Conservation (phyloP, 306 rosid species). For the Trichosanthes cucumerina region DNA sequence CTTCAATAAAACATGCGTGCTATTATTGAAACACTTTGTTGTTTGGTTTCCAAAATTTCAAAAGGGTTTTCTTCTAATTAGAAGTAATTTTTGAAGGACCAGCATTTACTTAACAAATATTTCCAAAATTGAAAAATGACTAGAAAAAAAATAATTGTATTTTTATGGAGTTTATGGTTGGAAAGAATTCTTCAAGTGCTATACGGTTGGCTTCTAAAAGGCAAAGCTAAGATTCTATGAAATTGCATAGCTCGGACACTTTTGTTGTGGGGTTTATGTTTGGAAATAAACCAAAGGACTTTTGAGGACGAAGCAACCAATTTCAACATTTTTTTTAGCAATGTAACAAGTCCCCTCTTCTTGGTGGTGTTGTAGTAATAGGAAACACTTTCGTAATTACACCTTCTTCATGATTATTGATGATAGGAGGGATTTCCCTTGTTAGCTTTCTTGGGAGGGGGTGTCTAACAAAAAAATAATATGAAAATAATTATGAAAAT, state of each 20-base stretch:
- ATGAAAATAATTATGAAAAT: background rate
- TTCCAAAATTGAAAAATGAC: background rate
- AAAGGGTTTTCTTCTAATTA: background rate
- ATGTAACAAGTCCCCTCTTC: background rate
- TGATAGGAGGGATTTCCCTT: background rate
- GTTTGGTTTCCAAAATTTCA: background rate
- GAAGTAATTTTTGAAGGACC: background rate
- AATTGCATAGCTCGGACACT: background rate
- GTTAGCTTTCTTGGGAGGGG: too few relatives aligned
- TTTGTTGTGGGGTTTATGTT: background rate
- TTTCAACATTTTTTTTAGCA: too few relatives aligned
- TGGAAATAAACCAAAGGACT: background rate
- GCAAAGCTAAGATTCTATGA: background rate
- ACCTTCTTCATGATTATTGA: background rate
- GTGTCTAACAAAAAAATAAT: too few relatives aligned
- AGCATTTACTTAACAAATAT: background rate
- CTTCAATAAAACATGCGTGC: background rate
- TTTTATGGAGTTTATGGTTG: background rate
- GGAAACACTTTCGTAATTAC: too few relatives aligned
- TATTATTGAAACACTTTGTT: background rate
- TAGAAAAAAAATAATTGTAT: background rate
- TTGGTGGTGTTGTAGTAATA: background rate
- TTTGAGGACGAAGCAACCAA: background rate
- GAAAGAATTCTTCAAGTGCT: background rate
- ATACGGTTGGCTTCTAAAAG: background rate